Evolutionary conservation across 805 yeast species (phyloP), one percentile per base, ranked within the genome.

Genomic region (Ogataea neopini): DNA sequence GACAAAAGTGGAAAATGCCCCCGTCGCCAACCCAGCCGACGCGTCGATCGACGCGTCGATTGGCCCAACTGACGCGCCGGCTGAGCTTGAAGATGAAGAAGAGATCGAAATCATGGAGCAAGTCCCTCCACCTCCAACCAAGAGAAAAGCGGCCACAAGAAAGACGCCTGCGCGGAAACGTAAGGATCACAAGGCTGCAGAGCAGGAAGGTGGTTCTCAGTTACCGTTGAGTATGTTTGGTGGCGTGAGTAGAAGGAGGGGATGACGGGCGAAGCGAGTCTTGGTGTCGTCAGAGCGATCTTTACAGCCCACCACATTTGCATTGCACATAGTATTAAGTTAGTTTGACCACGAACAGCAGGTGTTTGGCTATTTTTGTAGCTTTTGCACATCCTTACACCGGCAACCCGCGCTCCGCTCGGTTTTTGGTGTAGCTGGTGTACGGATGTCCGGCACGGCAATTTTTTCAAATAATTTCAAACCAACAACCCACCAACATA

Each of bases 161-260:
- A 34, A 17, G 23, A 17, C n/a, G n/a, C n/a, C n/a, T n/a, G n/a
- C n/a, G n/a, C n/a, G n/a, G n/a, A n/a, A n/a, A n/a, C n/a, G n/a
- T n/a, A n/a, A n/a, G n/a, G n/a, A 17, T 10, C 37, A 3, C 7
- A 17, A 34, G 23, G 23, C 3, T 23, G 23, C 9, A 20, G n/a
- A 3, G 37, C 23, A 11, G 42, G 29, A 11, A 6, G 29, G 4
- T 30, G 43, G 14, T 19, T n/a, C 41, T 3, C 45, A 43, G 19
- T 22, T 45, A 6, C 52, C 52, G 3, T n/a, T 44, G 33, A 50
- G 52, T 33, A 45, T 48, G 47, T 50, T 53, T 32, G 47, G 49
- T 14, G n/a, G 22, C 4, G 42, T 51, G 2, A 40, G 51, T n/a
- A 17, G 42, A 34, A 29, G 15, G 62, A 22, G 25, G 7, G 8